Evolutionary conservation across 176 grass and related monocot species (phyloP).

Genomic region (Rhipidocladum racemiflorum): DNA sequence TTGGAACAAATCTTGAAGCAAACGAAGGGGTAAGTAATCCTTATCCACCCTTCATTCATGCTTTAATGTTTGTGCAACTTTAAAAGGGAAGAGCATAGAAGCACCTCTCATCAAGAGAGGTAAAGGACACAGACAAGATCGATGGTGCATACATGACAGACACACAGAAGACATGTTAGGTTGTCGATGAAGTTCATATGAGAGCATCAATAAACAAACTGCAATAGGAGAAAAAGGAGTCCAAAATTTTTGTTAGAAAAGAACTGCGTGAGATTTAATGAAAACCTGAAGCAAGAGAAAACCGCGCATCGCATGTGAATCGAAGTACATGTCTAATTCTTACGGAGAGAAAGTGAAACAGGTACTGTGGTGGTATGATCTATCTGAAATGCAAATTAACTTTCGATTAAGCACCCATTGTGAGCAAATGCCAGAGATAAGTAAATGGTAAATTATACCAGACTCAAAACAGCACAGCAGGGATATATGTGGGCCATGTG

Average conservation of each 20-base stretch:
- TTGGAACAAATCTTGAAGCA: too few species aligned
- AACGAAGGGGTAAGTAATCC: too few species aligned
- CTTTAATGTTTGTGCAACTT: too few species aligned
- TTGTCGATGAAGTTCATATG: slow-evolving; percentile 81
- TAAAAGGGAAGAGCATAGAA: too few species aligned
- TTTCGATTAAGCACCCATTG: not conserved
- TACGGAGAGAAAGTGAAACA: not conserved
- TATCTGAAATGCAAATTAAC: slow-evolving; percentile 6
- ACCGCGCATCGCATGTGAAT: too few species aligned
- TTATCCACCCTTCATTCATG: too few species aligned
- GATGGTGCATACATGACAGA: slow-evolving; percentile 66
- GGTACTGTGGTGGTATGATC: not conserved
- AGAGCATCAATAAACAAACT: slow-evolving; percentile 87
- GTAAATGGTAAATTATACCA: not conserved
- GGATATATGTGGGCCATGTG: not conserved
- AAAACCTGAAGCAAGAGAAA: slow-evolving; percentile 19
- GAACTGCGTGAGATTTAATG: not conserved
- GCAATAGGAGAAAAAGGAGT: not conserved
- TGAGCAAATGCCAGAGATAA: not conserved
- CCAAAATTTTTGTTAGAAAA: not conserved
- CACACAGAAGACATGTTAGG: slow-evolving; percentile 47
- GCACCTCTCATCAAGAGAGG: too few species aligned
- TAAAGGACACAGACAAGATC: not conserved
- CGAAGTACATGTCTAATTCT: not conserved
- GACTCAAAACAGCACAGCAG: not conserved